Conservation (phyloP, 2,329 filamentous ascomycete species). For the Byssochlamys sp. region DNA sequence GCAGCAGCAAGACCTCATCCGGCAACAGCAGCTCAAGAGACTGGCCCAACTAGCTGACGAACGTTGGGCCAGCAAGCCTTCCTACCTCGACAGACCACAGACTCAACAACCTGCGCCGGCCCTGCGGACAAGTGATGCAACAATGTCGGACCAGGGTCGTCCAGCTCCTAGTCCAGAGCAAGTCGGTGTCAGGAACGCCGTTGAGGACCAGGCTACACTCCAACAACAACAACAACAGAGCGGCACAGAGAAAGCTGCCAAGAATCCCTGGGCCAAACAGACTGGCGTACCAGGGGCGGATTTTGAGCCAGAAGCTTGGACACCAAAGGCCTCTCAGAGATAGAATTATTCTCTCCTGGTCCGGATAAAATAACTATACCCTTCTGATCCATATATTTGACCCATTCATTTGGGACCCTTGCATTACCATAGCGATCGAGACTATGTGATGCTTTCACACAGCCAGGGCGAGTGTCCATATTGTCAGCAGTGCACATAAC, state of each 20-base stretch:
- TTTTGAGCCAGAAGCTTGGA: constrained; percentile 61
- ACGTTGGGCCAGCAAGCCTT: constrained; percentile 51
- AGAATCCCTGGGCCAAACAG: constrained; percentile 51
- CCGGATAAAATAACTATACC: neutral
- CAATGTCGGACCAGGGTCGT: constrained; percentile 24
- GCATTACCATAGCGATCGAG: neutral
- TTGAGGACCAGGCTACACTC: constrained; percentile 22
- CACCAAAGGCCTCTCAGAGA: constrained; percentile 36
- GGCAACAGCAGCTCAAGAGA: constrained; percentile 50
- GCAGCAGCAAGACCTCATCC: constrained; percentile 47
- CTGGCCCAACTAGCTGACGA: constrained; percentile 52
- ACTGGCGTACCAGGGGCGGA: constrained; percentile 50
- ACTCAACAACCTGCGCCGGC: constrained; percentile 40
- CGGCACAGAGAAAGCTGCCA: constrained; percentile 10
- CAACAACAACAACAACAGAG: constrained; percentile 7
- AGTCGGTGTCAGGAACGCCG: constrained; percentile 21
- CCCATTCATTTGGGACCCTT: neutral
- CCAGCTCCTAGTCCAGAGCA: constrained; percentile 17
- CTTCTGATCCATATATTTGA: neutral
- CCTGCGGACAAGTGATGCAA: constrained; percentile 34
- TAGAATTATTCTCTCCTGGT: constrained; percentile 13
- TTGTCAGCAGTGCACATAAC: neutral
- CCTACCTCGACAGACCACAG: constrained; percentile 48
- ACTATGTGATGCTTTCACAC: neutral
- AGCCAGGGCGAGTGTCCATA: neutral